These are phyloP conservation scores for Cenchrus fungigraminus DNA, from an alignment of 176 grass and related monocot genomes.

Conservation along the genomic window DNA sequence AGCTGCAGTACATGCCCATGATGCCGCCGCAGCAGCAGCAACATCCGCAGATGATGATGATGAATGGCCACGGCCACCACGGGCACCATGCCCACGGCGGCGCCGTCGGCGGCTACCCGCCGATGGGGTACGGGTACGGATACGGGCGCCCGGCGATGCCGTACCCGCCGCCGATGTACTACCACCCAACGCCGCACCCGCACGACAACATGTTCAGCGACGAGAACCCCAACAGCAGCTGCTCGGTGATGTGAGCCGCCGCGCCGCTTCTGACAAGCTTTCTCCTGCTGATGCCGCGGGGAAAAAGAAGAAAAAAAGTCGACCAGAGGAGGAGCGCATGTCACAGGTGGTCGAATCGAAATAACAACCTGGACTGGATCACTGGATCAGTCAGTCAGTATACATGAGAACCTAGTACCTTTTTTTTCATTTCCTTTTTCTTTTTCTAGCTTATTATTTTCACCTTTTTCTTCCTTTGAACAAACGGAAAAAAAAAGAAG, in stretches of 20 bases:
- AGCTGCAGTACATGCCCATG: conserved; percentile 56
- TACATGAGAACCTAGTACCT: conserved; percentile 42
- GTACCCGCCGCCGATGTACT: conserved; percentile 48
- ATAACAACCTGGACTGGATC: neutral
- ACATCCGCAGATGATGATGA: conserved; percentile 62
- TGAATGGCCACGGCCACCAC: conserved; percentile 41
- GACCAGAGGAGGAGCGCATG: neutral
- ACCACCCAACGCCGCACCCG: conserved; percentile 35
- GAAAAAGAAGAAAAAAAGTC: neutral
- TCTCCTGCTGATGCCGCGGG: neutral
- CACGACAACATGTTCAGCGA: conserved; percentile 68
- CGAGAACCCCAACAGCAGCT: conserved; percentile 74
- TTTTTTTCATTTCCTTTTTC: conserved; percentile 15
- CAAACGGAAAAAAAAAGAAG: conserved; percentile 1
- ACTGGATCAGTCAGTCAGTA: conserved; percentile 12
- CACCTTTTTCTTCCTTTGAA: conserved; percentile 49
- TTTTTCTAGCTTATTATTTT: conserved; percentile 46
- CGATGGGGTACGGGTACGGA: conserved; percentile 59
- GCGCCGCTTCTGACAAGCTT: neutral
- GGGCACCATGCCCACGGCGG: conserved; percentile 28
- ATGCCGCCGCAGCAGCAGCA: conserved; percentile 60
- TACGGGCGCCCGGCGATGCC: conserved; percentile 60
- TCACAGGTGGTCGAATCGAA: neutral
- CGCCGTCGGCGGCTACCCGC: conserved; percentile 35
- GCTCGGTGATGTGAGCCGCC: conserved; percentile 65